phyloP scores from a whole-genome alignment of 768 basidiomycete genomes.

The Kwoniella dendrophila region DNA sequence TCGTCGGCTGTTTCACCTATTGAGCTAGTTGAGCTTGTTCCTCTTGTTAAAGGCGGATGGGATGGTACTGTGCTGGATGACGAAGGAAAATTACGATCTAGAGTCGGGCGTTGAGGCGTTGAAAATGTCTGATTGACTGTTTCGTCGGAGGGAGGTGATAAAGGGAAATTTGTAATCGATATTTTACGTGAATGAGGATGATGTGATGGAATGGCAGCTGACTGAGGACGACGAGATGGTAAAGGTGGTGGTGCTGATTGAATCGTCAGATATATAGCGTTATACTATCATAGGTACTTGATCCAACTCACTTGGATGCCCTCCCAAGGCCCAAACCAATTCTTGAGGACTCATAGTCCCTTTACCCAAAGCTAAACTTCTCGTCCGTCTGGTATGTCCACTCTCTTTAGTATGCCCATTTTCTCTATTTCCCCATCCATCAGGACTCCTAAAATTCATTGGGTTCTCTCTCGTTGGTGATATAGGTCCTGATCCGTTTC shows the following conservation, averaged over 20 bases:
- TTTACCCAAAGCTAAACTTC: constrained; percentile 44
- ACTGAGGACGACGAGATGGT: constrained; percentile 34
- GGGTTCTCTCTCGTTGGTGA: constrained; percentile 23
- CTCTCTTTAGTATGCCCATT: constrained; percentile 14
- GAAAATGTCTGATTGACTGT: constrained; percentile 10
- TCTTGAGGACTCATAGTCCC: constrained; percentile 51
- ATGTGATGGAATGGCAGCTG: constrained; percentile 31
- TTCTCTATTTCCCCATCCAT: constrained; percentile 29
- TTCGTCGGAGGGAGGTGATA: constrained; percentile 31
- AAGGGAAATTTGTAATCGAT: constrained; percentile 29
- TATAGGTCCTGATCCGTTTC: background rate
- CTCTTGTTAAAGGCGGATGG: constrained; percentile 5
- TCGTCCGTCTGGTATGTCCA: constrained; percentile 32
- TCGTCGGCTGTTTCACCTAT: constrained; percentile 3
- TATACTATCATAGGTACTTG: background rate
- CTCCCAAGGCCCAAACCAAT: constrained; percentile 48
- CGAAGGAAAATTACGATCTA: constrained; percentile 1
- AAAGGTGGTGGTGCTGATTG: constrained; percentile 39
- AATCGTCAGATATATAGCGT: background rate
- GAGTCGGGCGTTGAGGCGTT: constrained; percentile 1
- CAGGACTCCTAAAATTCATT: constrained; percentile 39
- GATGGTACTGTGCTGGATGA: constrained; percentile 7
- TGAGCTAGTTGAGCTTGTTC: constrained; percentile 11
- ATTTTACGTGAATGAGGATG: constrained; percentile 57
- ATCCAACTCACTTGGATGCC: constrained; percentile 32